Evolutionary conservation across 2,329 filamentous ascomycete species (phyloP).

Genomic region (Myriosclerotinia duriaeana): DNA sequence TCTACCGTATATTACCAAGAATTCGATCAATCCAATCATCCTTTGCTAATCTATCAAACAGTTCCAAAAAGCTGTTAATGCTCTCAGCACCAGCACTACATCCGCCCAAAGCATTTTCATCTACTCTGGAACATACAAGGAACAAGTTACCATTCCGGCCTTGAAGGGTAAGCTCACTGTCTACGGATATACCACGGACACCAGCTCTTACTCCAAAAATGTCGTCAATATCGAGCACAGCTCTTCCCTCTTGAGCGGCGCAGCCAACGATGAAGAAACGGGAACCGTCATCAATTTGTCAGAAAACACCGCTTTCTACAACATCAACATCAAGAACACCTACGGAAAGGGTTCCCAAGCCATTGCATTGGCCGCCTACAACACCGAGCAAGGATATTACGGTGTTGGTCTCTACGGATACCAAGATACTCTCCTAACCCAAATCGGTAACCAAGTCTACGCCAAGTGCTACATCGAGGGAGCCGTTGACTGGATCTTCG

Average conservation of each 20-base stretch:
- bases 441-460: slow-evolving; percentile 56
- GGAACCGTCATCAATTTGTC: slow-evolving; percentile 40
- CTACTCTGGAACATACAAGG: slow-evolving; percentile 54
- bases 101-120: slow-evolving; percentile 55
- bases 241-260: slow-evolving; percentile 44
- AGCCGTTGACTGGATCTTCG: slow-evolving; percentile 61
- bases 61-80: slow-evolving; percentile 52
- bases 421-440: slow-evolving; percentile 55
- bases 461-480: slow-evolving; percentile 57
- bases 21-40: background rate
- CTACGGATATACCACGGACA: slow-evolving; percentile 53
- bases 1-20: slow-evolving; percentile 42
- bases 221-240: slow-evolving; percentile 49
- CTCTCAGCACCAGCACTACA: slow-evolving; percentile 49
- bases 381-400: slow-evolving; percentile 56
- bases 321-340: slow-evolving; percentile 57
- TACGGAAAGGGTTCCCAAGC: slow-evolving; percentile 52
- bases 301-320: slow-evolving; percentile 56
- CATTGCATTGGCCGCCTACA: slow-evolving; percentile 54
- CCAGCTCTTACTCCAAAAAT: slow-evolving; percentile 50
- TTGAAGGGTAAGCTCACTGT: slow-evolving; percentile 51
- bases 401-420: slow-evolving; percentile 54
- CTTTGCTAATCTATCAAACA: slow-evolving; percentile 27
- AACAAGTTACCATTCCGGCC: slow-evolving; percentile 55
- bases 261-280: slow-evolving; percentile 46